These are phyloP conservation scores for Oligophagozyma castellii DNA, from an alignment of 1,139 yeast genomes.

Conservation along the genomic window DNA sequence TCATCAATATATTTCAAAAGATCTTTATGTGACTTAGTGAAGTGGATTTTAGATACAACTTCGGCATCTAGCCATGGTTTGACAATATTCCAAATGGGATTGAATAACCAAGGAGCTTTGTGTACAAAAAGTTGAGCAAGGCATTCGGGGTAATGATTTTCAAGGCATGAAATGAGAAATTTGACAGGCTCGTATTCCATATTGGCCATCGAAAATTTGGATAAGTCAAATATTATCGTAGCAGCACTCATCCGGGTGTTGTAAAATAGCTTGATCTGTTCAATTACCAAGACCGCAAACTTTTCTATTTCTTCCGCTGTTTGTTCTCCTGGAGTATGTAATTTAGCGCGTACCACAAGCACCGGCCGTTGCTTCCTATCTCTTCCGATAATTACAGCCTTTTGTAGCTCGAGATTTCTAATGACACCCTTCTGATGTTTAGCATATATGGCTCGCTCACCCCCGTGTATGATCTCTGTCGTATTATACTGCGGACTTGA, in stretches of 20 bases:
- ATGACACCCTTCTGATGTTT: slow-evolving; percentile 20
- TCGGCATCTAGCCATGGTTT: slow-evolving; percentile 80
- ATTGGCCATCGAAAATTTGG: slow-evolving; percentile 59
- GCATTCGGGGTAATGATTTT: slow-evolving; percentile 78
- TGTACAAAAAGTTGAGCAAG: slow-evolving; percentile 63
- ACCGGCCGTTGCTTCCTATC: slow-evolving; percentile 57
- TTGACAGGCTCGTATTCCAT: slow-evolving; percentile 75
- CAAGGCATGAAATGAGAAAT: slow-evolving; percentile 61
- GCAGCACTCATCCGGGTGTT: slow-evolving; percentile 57
- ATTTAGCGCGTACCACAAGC: slow-evolving; percentile 52
- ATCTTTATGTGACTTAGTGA: slow-evolving; percentile 51
- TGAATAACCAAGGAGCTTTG: slow-evolving; percentile 81
- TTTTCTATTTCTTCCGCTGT: slow-evolving; percentile 49
- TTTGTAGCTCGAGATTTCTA: slow-evolving; percentile 33
- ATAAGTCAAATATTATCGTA: slow-evolving; percentile 56
- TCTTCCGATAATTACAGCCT: slow-evolving; percentile 49
- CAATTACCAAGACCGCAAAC: slow-evolving; percentile 53
- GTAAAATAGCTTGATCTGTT: slow-evolving; percentile 48
- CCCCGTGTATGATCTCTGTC: slow-evolving; percentile 42
- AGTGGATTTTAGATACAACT: slow-evolving; percentile 64
- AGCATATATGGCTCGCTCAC: slow-evolving; percentile 35
- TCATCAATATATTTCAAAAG: slow-evolving; percentile 39
- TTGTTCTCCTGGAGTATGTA: slow-evolving; percentile 59
- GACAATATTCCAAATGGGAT: slow-evolving; percentile 71
- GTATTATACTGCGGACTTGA: slow-evolving; percentile 34